phyloP scores from a whole-genome alignment of 306 rosid genomes.

The Alnus glutinosa region DNA sequence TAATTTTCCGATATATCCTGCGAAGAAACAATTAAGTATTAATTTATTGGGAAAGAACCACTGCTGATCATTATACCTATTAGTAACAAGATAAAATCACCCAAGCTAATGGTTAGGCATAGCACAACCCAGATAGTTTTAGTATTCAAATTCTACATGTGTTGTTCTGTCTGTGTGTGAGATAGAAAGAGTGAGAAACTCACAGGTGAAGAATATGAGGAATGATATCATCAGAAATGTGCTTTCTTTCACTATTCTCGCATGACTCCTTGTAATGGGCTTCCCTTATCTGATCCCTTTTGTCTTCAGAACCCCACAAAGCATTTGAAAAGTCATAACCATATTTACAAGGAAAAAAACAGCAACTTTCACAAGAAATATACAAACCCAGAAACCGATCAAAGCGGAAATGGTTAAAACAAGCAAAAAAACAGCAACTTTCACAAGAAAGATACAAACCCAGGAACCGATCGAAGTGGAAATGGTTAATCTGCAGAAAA shows the following conservation, averaged over 20 bases:
- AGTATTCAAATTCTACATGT: too few species aligned
- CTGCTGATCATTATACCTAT: neutral
- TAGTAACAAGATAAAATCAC: neutral
- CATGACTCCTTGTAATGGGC: slow-evolving; percentile 23
- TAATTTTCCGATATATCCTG: too few species aligned
- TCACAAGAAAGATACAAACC: neutral
- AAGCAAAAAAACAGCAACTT: too few species aligned
- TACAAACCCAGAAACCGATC: too few species aligned
- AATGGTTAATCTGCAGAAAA: neutral
- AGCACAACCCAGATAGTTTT: neutral
- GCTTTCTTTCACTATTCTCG: slow-evolving; percentile 24
- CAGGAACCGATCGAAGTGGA: neutral
- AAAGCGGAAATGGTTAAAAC: too few species aligned
- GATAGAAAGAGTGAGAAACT: neutral
- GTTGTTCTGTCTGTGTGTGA: neutral
- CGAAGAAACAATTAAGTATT: too few species aligned
- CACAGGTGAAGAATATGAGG: slow-evolving; percentile 77
- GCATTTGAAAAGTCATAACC: slow-evolving; percentile 1
- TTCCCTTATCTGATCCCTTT: slow-evolving; percentile 24
- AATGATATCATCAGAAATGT: slow-evolving; percentile 43
- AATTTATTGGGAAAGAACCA: neutral
- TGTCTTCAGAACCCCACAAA: slow-evolving; percentile 21
- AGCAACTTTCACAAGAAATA: too few species aligned
- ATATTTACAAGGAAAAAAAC: neutral
- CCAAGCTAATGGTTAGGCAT: neutral